These are phyloP conservation scores for Kondoa subrosea DNA, from an alignment of 768 basidiomycete species.

Conservation along the genomic window DNA sequence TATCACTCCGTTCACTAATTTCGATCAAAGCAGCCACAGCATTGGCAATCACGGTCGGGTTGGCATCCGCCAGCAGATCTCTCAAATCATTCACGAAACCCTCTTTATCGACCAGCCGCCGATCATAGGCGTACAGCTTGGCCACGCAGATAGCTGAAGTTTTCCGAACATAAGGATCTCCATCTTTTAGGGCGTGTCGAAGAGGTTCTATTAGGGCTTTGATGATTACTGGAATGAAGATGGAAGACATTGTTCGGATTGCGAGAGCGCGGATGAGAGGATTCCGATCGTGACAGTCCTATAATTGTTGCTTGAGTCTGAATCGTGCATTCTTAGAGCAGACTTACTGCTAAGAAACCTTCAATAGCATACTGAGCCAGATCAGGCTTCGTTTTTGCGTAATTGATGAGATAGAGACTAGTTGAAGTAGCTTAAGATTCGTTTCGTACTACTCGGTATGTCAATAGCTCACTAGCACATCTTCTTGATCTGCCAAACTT, in stretches of 20 bases:
- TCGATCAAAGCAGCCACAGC: constrained; percentile 94
- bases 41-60: constrained; percentile 94
- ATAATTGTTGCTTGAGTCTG: not conserved
- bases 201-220: constrained; percentile 75
- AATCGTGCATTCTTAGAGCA: constrained; percentile 6
- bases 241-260: constrained; percentile 98
- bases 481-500: constrained; percentile 57
- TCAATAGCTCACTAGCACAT: constrained; percentile 31
- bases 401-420: constrained; percentile 77
- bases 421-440: not conserved
- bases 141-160: constrained; percentile 96
- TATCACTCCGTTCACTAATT: constrained; percentile 85
- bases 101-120: constrained; percentile 65
- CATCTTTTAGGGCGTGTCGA: constrained; percentile 77
- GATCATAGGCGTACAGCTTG: constrained; percentile 80
- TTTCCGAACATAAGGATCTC: constrained; percentile 95
- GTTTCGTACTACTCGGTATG: too few relatives aligned
- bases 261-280: constrained; percentile 92
- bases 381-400: constrained; percentile 82
- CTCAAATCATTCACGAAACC: constrained; percentile 81
- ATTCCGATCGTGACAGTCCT: constrained; percentile 94
- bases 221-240: constrained; percentile 74
- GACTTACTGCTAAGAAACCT: constrained; percentile 63
- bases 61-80: constrained; percentile 78
- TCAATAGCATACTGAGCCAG: constrained; percentile 82